Evolutionary conservation across 1,284 basidiomycete genomes (phyloP), one percentile per base, ranked within the genome.

Genomic region (Moesziomyces sp.): DNA sequence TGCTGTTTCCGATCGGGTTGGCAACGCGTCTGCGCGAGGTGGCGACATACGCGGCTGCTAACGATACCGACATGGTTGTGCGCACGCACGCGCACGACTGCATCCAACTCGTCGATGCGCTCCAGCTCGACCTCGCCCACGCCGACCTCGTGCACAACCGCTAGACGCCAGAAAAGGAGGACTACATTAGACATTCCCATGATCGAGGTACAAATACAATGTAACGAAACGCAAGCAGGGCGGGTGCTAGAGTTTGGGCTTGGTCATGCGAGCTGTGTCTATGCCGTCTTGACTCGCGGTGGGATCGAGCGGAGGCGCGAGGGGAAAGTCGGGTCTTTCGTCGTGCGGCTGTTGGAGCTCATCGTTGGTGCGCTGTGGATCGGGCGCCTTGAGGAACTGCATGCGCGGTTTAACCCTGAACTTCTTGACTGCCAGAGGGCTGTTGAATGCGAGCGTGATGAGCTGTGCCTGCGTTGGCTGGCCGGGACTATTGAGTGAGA

Each of bases 331-430:
- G 5, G 23, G 4, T 16, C 52, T 55, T n/a, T 74, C 72, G 23
- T 74, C 72, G 55, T 63, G 62, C 5, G 72, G 72, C 47, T 74
- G 72, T 43, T 70, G 24, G 35, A 70, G 55, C 9, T 70, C 58
- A 40, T 74, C 66, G 45, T 58, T 42, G 2, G 58, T 67, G 3
- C 43, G 49, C 46, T 65, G 55, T 9, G 45, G 46, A 46, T 74
- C 72, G 5, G 61, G 66, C 1, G 58, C n/a, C 34, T 60, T 55
- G 14, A 75, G 45, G 52, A 75, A 75, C 21, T 67, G 68, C 76
- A 82, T 79, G n/a, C 80, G 66, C 14, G 80, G 80, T 38, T 75
- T 75, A 8, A 82, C 80, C 18, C 78, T 60, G 40, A 74, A 70
- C 57, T 64, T 74, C 28, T 67, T 70, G 5, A 77, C 48, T 5